Evolutionary conservation across 2,329 filamentous ascomycete genomes (phyloP), one percentile per base, ranked within the genome.

Genomic region (Ceratocystis colombiana): DNA sequence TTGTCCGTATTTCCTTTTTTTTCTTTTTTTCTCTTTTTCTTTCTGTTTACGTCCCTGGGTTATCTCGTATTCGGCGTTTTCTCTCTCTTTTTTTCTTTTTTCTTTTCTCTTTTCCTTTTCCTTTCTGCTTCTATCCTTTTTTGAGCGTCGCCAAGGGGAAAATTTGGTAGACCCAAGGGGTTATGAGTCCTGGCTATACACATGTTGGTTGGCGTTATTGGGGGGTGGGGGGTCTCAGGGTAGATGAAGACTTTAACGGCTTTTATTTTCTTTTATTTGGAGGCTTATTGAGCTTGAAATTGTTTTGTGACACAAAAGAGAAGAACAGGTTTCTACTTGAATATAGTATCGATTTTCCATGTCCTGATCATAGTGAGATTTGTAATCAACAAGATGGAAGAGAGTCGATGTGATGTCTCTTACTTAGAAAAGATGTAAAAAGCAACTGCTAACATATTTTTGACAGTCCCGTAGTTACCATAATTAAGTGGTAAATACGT

Each of bases 81-180:
- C 62, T 37, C 62, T 20, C 3, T n/a, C 28, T 64, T 33, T 63
- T 62, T 55, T 50, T 2, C 45, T 41, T 62, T 55, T 50, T 1
- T 55, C 22, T 44, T 57, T 33, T 48, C 3, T 10, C 22, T 37
- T 33, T 65, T 10, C 22, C 20, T 57, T 48, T 62, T 61, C 61
- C 33, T 37, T 12, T 50, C 59, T 28, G 28, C 45, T 59, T 10
- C 30, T 20, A 28, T 57, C 20, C 33, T 25, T 28, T 25, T 50
- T 25, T 37, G 7, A 25, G n/a, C 6, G 7, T 15, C 50, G 50
- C 17, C 64, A 44, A 28, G n/a, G 46, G 46, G 46, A 17, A 22
- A 22, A 22, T 10, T 48, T 48, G 46, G 17, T 48, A 3, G 46
- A 48, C 20, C 17, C n/a, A 22, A 22, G 22, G 48, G 5, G 22